Evolutionary conservation across 306 rosid species (phyloP).

Genomic region (Fagus crenata): DNA sequence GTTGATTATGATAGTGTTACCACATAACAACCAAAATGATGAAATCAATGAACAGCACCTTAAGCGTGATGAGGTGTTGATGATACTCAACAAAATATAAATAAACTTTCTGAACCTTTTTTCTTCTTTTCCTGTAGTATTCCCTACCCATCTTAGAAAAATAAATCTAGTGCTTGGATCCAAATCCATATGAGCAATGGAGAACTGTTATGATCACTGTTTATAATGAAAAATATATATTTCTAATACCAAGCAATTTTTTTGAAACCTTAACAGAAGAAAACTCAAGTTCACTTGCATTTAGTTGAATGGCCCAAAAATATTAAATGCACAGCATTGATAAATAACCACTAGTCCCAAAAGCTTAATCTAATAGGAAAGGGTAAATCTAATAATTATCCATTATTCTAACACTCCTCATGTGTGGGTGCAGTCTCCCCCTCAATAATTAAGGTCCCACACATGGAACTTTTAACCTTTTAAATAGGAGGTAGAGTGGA

Average conservation of each 20-base stretch:
- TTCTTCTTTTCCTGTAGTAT: not conserved
- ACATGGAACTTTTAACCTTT: no score
- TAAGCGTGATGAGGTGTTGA: not conserved
- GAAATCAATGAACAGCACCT: not conserved
- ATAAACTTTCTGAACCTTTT: not conserved
- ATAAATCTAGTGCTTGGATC: not conserved
- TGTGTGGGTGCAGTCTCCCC: no score
- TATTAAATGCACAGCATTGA: not conserved
- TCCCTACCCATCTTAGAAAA: not conserved
- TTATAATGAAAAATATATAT: not conserved
- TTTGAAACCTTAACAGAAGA: not conserved
- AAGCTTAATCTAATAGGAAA: no score
- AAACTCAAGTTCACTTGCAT: not conserved
- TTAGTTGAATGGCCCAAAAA: not conserved
- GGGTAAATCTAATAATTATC: no score
- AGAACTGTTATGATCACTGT: not conserved
- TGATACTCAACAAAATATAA: not conserved
- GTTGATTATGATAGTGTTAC: not conserved
- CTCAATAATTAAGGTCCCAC: no score
- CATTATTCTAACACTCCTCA: no score
- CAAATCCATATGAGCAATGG: not conserved
- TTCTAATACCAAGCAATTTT: not conserved
- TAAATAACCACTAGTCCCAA: no score
- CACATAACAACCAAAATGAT: not conserved
- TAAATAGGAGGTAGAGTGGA: no score